Evolutionary conservation across 1,139 yeast genomes (phyloP).

Genomic region (Suhomyces maxii): DNA sequence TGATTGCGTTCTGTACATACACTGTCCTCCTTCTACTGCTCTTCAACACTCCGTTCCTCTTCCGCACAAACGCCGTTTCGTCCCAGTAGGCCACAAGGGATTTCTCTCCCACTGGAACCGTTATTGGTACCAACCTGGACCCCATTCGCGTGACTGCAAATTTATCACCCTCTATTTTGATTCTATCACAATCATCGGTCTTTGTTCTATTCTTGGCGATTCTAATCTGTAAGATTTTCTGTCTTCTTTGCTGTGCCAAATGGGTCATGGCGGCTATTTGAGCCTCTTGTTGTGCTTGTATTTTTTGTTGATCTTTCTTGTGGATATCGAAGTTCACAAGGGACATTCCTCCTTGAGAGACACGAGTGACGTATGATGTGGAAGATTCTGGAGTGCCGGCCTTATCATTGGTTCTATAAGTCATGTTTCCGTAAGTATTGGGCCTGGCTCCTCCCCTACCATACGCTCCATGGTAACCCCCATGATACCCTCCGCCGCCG

Average conservation of each 20-base stretch:
- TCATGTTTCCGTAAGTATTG: slow-evolving; percentile 23
- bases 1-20: slow-evolving; percentile 7
- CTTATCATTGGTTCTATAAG: slow-evolving; percentile 19
- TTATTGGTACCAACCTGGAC: slow-evolving; percentile 30
- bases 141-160: slow-evolving; percentile 41
- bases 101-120: slow-evolving; percentile 16
- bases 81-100: slow-evolving; percentile 30
- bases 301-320: slow-evolving; percentile 29
- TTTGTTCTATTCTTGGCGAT: slow-evolving; percentile 23
- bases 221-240: slow-evolving; percentile 7
- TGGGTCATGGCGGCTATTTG: slow-evolving; percentile 20
- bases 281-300: slow-evolving; percentile 13
- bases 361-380: slow-evolving; percentile 20
- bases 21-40: slow-evolving; percentile 13
- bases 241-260: slow-evolving; percentile 15
- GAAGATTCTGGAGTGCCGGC: background rate
- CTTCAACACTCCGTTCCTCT: slow-evolving; percentile 30
- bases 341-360: slow-evolving; percentile 36
- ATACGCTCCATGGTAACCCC: background rate
- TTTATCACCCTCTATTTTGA: slow-evolving; percentile 30
- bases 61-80: slow-evolving; percentile 24
- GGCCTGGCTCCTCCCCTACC: background rate
- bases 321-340: slow-evolving; percentile 36
- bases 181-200: slow-evolving; percentile 40
- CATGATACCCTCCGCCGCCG: slow-evolving; percentile 6